Evolutionary conservation across 1,284 basidiomycete genomes (phyloP).

Genomic region (Hypsizygus ulmarius): DNA sequence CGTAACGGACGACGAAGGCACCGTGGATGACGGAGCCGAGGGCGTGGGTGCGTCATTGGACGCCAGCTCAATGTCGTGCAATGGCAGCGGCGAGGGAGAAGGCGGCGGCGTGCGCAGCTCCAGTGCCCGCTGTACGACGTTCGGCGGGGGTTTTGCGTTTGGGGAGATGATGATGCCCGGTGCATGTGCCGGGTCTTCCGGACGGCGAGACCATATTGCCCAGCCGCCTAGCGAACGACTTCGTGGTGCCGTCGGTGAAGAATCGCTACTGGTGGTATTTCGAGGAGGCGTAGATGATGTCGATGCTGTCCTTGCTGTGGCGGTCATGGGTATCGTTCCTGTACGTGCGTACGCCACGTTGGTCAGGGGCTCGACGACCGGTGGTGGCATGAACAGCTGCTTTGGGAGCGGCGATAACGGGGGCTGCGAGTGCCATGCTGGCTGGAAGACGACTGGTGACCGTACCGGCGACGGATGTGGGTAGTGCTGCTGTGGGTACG

Average conservation of each 20-base stretch:
- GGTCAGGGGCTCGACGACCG: slow-evolving; percentile 12
- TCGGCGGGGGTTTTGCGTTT: slow-evolving; percentile 53
- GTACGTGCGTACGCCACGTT: slow-evolving; percentile 5
- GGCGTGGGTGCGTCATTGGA: not conserved
- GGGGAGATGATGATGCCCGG: slow-evolving; percentile 68
- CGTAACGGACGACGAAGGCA: slow-evolving; percentile 36
- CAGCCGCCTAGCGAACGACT: slow-evolving; percentile 28
- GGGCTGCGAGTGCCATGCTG: slow-evolving; percentile 35
- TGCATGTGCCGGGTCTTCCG: slow-evolving; percentile 55
- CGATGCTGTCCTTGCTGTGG: slow-evolving; percentile 9
- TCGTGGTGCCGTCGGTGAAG: slow-evolving; percentile 3
- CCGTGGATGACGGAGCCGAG: slow-evolving; percentile 24
- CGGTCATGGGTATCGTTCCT: slow-evolving; percentile 5
- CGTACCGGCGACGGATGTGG: no score
- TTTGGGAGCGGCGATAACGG: slow-evolving; percentile 37
- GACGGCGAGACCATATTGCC: slow-evolving; percentile 68
- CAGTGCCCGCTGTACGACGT: slow-evolving; percentile 53
- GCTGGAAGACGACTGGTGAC: slow-evolving; percentile 20
- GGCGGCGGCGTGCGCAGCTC: slow-evolving; percentile 47
- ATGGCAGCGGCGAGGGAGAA: slow-evolving; percentile 18
- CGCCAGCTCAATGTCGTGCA: not conserved
- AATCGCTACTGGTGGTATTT: slow-evolving; percentile 14
- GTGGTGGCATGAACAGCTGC: slow-evolving; percentile 36
- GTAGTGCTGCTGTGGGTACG: no score
- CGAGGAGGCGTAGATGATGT: slow-evolving; percentile 7